Evolutionary conservation across 140 eudicot species (phyloP).

Genomic region (Senecio squalidus): DNA sequence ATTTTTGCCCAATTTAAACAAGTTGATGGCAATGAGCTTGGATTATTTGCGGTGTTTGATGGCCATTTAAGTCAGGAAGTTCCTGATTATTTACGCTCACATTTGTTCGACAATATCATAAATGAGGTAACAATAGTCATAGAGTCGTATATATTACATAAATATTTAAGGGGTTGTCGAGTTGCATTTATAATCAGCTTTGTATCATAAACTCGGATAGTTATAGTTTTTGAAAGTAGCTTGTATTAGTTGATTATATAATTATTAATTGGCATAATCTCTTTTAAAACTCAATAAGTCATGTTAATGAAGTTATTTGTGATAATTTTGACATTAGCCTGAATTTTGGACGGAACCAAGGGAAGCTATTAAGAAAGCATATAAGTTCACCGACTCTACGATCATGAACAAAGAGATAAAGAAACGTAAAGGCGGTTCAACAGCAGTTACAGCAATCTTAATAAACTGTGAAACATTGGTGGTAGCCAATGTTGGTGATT

Average conservation of each 20-base stretch:
- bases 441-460: constrained; percentile 77
- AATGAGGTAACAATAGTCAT: constrained; percentile 46
- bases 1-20: constrained; percentile 73
- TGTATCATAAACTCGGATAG: too few relatives aligned
- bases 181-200: too few relatives aligned
- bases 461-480: constrained; percentile 65
- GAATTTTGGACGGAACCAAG: constrained; percentile 74
- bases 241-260: too few relatives aligned
- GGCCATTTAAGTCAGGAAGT: constrained; percentile 77
- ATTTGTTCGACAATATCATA: constrained; percentile 69
- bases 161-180: too few relatives aligned
- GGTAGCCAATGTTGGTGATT: constrained; percentile 89
- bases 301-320: background rate
- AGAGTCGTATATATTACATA: background rate
- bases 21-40: constrained; percentile 76
- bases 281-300: too few relatives aligned
- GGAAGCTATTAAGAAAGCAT: constrained; percentile 66
- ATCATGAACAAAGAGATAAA: constrained; percentile 59
- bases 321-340: constrained; percentile 29
- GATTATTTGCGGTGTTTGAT: constrained; percentile 75
- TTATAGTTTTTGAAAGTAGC: too few relatives aligned
- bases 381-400: constrained; percentile 50
- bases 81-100: constrained; percentile 62
- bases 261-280: too few relatives aligned
- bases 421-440: constrained; percentile 79